These are phyloP conservation scores for Suillus clintonianus DNA, from an alignment of 768 basidiomycete species.

Conservation along the genomic window DNA sequence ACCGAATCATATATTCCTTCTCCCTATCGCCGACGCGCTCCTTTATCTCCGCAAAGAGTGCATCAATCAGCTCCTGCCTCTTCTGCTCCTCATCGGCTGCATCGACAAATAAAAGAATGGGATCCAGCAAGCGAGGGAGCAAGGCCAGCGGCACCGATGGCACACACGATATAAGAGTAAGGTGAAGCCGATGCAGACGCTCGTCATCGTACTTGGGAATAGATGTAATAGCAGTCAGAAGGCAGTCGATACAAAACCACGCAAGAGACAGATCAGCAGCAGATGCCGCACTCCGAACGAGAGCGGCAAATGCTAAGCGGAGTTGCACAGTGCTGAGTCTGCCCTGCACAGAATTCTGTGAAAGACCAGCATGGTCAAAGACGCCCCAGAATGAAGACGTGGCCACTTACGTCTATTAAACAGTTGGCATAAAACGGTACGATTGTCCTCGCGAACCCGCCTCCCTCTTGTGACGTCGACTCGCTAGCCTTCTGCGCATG, in stretches of 20 bases:
- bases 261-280: conserved; percentile 51
- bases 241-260: conserved; percentile 65
- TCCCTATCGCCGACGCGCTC: conserved; percentile 68
- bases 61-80: conserved; percentile 52
- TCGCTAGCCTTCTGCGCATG: conserved; percentile 43
- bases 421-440: conserved; percentile 75
- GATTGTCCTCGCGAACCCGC: conserved; percentile 52
- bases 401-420: conserved; percentile 61
- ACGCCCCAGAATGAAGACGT: not conserved
- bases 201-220: conserved; percentile 15
- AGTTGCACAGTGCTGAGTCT: conserved; percentile 66
- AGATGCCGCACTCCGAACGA: conserved; percentile 59
- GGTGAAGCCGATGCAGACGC: conserved; percentile 54
- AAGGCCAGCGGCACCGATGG: conserved; percentile 60
- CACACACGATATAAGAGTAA: conserved; percentile 66
- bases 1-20: conserved; percentile 64
- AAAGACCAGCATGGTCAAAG: conserved; percentile 2
- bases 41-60: conserved; percentile 63
- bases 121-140: conserved; percentile 56
- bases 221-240: conserved; percentile 43
- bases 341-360: conserved; percentile 64
- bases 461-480: conserved; percentile 16
- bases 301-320: conserved; percentile 70
- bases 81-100: conserved; percentile 27
- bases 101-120: conserved; percentile 39